Evolutionary conservation across 2,329 filamentous ascomycete species (phyloP).

Genomic region (Trichoderma cornu-damae): DNA sequence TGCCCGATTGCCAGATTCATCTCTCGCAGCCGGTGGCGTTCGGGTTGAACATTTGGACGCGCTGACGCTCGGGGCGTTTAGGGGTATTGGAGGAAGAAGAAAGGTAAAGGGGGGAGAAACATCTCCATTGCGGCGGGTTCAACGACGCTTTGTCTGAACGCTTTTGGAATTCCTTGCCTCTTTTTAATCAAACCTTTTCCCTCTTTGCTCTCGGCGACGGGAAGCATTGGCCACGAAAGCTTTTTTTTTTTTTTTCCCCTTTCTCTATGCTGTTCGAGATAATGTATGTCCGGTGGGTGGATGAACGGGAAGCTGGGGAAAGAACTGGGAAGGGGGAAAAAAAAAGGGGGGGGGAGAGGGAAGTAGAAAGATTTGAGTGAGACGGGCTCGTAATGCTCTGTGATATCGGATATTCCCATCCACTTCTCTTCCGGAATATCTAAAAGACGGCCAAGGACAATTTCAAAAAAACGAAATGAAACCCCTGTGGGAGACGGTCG

Average conservation of each 20-base stretch:
- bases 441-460: too few species aligned
- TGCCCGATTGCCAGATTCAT: not conserved
- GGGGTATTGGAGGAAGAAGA: not conserved
- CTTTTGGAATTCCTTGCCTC: constrained; percentile 6
- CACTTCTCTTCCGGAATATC: not conserved
- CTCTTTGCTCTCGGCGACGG: not conserved
- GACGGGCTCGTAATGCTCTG: not conserved
- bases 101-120: not conserved
- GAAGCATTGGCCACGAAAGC: not conserved
- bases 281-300: not conserved
- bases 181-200: not conserved
- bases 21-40: not conserved
- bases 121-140: not conserved
- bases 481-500: not conserved
- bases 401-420: not conserved
- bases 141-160: not conserved
- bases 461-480: not conserved
- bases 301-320: not conserved
- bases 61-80: not conserved
- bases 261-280: constrained; percentile 5
- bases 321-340: not conserved
- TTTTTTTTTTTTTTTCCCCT: too few species aligned
- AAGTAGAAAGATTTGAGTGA: too few species aligned
- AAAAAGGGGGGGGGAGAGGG: too few species aligned
- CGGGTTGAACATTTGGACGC: not conserved